Evolutionary conservation across 1,284 basidiomycete species (phyloP).

Genomic region (Ceratobasidium sp.): DNA sequence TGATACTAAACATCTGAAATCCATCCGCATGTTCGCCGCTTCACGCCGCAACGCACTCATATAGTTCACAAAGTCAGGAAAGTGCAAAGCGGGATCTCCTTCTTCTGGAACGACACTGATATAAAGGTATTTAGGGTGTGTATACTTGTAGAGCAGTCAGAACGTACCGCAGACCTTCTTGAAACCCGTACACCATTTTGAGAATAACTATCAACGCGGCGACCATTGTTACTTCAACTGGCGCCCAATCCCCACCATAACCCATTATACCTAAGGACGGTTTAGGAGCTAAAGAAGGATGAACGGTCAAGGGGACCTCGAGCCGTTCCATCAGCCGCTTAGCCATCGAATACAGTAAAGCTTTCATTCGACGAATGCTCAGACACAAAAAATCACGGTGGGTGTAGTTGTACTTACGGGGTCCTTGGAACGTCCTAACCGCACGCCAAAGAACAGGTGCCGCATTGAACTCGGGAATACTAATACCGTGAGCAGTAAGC

Average conservation of each 20-base stretch:
- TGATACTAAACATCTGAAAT: conserved; percentile 1
- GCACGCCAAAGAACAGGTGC: conserved; percentile 84
- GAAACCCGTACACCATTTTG: conserved; percentile 78
- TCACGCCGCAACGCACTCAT: conserved; percentile 56
- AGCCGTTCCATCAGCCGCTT: conserved; percentile 65
- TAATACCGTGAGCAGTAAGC: conserved; percentile 63
- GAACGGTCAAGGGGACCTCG: conserved; percentile 66
- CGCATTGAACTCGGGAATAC: conserved; percentile 78
- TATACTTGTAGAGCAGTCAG: background rate
- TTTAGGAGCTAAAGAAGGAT: conserved; percentile 60
- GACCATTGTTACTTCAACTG: conserved; percentile 78
- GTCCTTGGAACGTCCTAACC: conserved; percentile 71
- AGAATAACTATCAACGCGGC: conserved; percentile 72
- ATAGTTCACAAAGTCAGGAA: conserved; percentile 65
- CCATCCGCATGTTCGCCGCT: conserved; percentile 47
- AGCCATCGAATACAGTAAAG: conserved; percentile 66
- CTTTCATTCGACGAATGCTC: conserved; percentile 50
- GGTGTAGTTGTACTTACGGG: conserved; percentile 67
- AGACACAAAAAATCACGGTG: background rate
- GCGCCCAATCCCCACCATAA: conserved; percentile 58
- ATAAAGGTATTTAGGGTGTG: too few relatives aligned
- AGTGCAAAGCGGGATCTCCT: conserved; percentile 67
- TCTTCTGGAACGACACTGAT: conserved; percentile 45
- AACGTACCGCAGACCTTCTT: background rate
- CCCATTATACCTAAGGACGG: conserved; percentile 41